Base-by-base conservation (phyloP, 2,329 filamentous ascomycete genomes). In the Gnomoniopsis smithogilvyi region DNA sequence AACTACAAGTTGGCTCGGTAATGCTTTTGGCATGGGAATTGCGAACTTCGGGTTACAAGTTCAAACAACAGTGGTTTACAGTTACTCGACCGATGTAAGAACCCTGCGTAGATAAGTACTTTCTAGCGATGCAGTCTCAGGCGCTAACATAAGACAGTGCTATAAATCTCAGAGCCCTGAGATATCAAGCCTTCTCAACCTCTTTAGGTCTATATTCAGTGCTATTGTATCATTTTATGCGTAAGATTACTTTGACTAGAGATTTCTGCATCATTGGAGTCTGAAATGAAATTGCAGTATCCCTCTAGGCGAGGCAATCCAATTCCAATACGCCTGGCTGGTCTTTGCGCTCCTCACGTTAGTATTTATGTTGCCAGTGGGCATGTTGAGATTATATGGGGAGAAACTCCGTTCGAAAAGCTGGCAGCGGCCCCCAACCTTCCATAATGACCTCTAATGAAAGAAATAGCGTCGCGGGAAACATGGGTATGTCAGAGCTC, bases 111-210 rank as follows among this genome's bases (percentile, higher is more conserved):
- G 36, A 7, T 12, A 8, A 8, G 26, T 14, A 12, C 38, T 3
- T 14, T 14, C 3, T 6, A 41, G 12, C 43, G 43, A 3, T 11
- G 12, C 19, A 19, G 43, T 19, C 21, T 11, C 19, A 1, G 43
- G 43, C 43, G 12, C 43, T 46, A 11, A 46, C 43, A 22, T 3
- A 53, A 34, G 30, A 8, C 2, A 63, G 62, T 64, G 72, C 60
- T 75, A 74, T 62, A 71, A 71, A 52, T 67, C 70, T 2, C 71
- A 74, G 62, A 67, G 67, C 22, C 67, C 71, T 0, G 72, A 74
- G 56, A 69, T 73, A 47, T 68, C 67, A 26, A 68, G 65, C 7
- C 51, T 74, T 7, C 64, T 74, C 46, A 72, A 73, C 55, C 64
- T 70, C 22, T 65, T 69, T 49, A 68, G 72, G 2, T 67, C 67